These are phyloP conservation scores for Turnera subulata DNA, from an alignment of 345 rosid genomes.

Conservation along the genomic window DNA sequence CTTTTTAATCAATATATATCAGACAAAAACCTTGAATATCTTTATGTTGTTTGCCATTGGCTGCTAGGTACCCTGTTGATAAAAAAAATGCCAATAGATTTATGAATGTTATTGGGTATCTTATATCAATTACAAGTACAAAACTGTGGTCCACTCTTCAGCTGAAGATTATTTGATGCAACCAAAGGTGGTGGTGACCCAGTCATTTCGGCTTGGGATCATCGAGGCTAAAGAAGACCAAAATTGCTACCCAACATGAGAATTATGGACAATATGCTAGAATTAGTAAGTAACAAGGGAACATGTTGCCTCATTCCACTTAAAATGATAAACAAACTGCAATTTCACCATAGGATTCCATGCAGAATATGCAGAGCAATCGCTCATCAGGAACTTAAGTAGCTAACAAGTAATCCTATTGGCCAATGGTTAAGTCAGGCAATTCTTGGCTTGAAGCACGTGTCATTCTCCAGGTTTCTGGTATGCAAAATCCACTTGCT, in stretches of 20 bases:
- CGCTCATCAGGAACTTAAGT: too few species aligned
- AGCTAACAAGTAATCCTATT: too few species aligned
- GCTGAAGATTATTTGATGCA: constrained; percentile 9
- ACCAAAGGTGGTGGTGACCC: constrained; percentile 5
- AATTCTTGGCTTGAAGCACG: neutral
- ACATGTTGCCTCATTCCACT: neutral
- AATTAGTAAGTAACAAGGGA: neutral
- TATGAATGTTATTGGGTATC: too few species aligned
- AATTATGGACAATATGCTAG: neutral
- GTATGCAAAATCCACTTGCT: neutral
- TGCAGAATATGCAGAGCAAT: too few species aligned
- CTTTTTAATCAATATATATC: too few species aligned
- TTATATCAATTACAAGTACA: too few species aligned
- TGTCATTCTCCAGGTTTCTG: constrained; percentile 1
- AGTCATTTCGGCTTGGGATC: neutral
- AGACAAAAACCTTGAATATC: too few species aligned
- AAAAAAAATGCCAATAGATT: too few species aligned
- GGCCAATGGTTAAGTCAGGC: too few species aligned
- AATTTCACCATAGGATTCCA: too few species aligned
- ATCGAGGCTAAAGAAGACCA: neutral
- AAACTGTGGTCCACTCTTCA: neutral
- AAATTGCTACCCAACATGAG: neutral
- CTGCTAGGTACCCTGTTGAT: too few species aligned
- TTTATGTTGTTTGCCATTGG: too few species aligned
- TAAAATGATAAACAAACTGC: neutral